Evolutionary conservation across 805 yeast species (phyloP).

Genomic region (Wickerhamiella siamensis): DNA sequence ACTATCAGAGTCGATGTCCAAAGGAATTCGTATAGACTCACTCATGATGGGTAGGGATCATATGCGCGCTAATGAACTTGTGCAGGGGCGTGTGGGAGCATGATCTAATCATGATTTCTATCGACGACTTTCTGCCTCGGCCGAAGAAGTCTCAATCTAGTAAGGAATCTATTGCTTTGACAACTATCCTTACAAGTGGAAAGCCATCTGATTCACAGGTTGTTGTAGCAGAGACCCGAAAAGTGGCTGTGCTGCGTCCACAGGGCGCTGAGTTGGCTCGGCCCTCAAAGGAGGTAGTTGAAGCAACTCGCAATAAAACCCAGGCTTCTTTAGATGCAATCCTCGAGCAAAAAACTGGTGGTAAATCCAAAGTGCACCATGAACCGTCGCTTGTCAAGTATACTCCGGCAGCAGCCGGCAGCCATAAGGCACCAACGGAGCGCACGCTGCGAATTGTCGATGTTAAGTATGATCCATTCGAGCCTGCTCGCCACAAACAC

Average conservation of each 20-base stretch:
- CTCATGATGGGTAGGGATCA: not conserved
- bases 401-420: constrained; percentile 28
- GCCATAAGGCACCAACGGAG: constrained; percentile 20
- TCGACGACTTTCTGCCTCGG: constrained; percentile 4
- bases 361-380: constrained; percentile 21
- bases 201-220: not conserved
- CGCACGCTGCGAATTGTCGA: constrained; percentile 53
- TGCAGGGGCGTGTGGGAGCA: not conserved
- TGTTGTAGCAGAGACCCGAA: not conserved
- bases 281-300: constrained; percentile 35
- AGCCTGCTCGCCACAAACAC: constrained; percentile 63
- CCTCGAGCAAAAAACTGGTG: constrained; percentile 30
- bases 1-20: no score
- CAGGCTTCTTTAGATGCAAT: constrained; percentile 39
- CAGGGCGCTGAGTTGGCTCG: constrained; percentile 25
- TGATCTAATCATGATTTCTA: constrained; percentile 1
- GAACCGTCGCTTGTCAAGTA: constrained; percentile 34
- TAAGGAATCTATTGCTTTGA: not conserved
- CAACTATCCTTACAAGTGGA: not conserved
- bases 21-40: no score
- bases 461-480: constrained; percentile 65
- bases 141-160: not conserved
- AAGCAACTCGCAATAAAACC: constrained; percentile 40
- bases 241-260: not conserved
- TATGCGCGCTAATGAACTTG: no score